These are phyloP conservation scores for Fraxinus platypoda DNA, from an alignment of 305 asterid species.

Conservation along the genomic window DNA sequence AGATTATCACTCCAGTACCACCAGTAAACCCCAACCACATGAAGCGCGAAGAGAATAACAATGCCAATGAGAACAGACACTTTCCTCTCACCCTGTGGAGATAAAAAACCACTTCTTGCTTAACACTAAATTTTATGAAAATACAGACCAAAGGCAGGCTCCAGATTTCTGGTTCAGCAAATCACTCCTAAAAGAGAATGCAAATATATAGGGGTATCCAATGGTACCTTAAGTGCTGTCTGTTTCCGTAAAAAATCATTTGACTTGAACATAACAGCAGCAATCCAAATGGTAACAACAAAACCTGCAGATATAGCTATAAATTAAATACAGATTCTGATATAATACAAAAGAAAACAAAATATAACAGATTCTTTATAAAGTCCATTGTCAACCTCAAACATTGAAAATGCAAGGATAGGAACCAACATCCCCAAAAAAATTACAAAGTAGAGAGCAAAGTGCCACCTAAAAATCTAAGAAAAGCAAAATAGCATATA, in stretches of 20 bases:
- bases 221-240: constrained; percentile 77
- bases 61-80: constrained; percentile 46
- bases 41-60: constrained; percentile 50
- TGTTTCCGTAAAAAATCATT: constrained; percentile 82
- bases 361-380: background rate
- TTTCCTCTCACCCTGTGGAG: constrained; percentile 72
- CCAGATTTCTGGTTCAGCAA: constrained; percentile 11
- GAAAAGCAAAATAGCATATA: background rate
- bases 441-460: background rate
- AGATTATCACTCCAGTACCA: constrained; percentile 69
- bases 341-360: background rate
- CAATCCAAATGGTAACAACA: constrained; percentile 67
- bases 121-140: constrained; percentile 6
- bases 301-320: constrained; percentile 52
- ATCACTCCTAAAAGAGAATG: constrained; percentile 2
- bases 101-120: constrained; percentile 18
- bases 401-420: background rate
- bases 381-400: background rate
- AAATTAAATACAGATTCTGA: constrained; percentile 19
- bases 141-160: background rate
- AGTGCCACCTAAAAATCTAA: background rate
- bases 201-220: background rate
- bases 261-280: constrained; percentile 77
- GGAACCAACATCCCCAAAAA: background rate
- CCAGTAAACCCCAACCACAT: constrained; percentile 68